Conservation (phyloP, 441 rosid genomes). For the Populus hybrid region DNA sequence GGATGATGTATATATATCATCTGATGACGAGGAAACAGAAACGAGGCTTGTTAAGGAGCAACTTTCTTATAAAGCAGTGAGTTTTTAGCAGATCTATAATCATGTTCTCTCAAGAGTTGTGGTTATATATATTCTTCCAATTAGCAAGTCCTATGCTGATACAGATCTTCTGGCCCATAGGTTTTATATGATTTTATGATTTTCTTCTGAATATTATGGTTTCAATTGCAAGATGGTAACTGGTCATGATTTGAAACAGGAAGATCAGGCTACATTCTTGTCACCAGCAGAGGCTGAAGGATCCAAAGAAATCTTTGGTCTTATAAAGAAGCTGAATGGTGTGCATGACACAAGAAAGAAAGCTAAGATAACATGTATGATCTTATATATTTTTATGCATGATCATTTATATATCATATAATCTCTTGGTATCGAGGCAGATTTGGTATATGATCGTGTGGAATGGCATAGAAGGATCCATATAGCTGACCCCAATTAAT, state of each 20-base stretch:
- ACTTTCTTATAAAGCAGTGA: constrained; percentile 61
- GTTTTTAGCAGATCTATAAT: constrained; percentile 23
- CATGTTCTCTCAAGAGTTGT: not conserved
- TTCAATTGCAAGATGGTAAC: constrained; percentile 5
- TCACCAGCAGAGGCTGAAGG: constrained; percentile 58
- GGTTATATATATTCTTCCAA: not conserved
- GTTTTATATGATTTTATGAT: not conserved
- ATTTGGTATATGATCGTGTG: no score
- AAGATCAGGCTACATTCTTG: constrained; percentile 39
- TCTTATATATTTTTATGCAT: not conserved
- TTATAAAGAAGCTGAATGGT: constrained; percentile 44
- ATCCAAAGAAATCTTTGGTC: constrained; percentile 56
- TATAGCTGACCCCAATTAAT: no score
- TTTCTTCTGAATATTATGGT: not conserved
- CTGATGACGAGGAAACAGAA: constrained; percentile 90
- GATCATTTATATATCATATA: not conserved
- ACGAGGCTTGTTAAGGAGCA: constrained; percentile 40
- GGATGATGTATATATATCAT: constrained; percentile 71
- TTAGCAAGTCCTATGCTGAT: not conserved
- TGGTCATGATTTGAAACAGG: constrained; percentile 47
- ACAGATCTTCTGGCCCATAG: not conserved
- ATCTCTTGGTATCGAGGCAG: not conserved
- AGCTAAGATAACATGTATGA: constrained; percentile 65
- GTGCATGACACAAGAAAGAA: constrained; percentile 57
- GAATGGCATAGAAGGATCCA: no score